Evolutionary conservation across 2,329 filamentous ascomycete genomes (phyloP).

Genomic region (Emergomyces africanus): DNA sequence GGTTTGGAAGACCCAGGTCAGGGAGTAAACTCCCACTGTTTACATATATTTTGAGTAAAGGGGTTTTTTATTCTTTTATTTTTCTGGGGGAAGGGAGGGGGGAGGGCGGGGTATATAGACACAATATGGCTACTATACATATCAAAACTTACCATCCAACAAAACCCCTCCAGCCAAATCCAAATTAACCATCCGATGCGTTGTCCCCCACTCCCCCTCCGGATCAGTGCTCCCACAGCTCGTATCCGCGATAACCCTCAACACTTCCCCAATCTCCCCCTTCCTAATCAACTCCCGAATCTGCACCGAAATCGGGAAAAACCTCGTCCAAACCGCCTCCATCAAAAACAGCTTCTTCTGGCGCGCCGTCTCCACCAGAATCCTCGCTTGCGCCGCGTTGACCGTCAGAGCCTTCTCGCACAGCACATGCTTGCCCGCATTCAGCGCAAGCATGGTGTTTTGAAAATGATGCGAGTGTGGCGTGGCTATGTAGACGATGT

Average conservation of each 20-base stretch:
- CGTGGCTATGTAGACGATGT: conserved; percentile 81
- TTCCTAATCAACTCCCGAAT: conserved; percentile 42
- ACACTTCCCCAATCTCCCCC: conserved; percentile 47
- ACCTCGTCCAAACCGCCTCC: conserved; percentile 85
- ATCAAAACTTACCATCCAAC: conserved; percentile 47
- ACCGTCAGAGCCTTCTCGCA: conserved; percentile 88
- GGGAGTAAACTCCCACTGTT: conserved; percentile 64
- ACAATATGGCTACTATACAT: neutral
- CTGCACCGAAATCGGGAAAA: conserved; percentile 72
- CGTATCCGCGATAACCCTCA: conserved; percentile 47
- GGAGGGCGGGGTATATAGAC: neutral
- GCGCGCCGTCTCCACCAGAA: conserved; percentile 57
- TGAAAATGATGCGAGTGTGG: conserved; percentile 91
- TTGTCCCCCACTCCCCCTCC: conserved; percentile 46
- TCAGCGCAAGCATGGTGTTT: conserved; percentile 71
- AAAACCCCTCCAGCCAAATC: conserved; percentile 72
- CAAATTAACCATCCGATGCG: conserved; percentile 68
- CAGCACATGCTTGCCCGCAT: conserved; percentile 75
- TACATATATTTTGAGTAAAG: neutral
- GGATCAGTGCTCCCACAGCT: conserved; percentile 47
- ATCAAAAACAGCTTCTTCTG: conserved; percentile 65
- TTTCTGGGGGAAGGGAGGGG: too few relatives aligned
- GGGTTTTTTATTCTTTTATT: neutral
- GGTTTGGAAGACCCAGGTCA: conserved; percentile 86
- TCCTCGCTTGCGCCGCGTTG: conserved; percentile 62